Base-by-base conservation (phyloP, 2,329 filamentous ascomycete species). In the Ramularia endophylla region DNA sequence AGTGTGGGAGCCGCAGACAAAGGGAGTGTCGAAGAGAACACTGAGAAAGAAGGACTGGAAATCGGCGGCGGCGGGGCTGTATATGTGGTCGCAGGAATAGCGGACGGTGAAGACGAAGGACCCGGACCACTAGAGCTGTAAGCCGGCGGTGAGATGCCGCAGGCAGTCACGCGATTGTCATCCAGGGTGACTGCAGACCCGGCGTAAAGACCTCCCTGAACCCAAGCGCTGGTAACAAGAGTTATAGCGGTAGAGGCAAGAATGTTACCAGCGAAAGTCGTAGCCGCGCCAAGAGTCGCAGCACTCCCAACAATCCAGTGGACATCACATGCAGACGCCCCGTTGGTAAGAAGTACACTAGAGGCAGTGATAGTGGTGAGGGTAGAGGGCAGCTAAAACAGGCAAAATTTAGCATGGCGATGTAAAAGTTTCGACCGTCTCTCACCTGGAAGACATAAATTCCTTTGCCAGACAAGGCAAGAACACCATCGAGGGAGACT, bases 351-450 rank as follows among this genome's bases (percentile, higher is more conserved):
- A 12, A 30, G 9, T 11, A 44, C 41, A 8, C 15, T 27, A 3
- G 41, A 39, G 31, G 28, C 36, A 8, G 36, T 27, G 17, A 30
- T 36, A 30, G 41, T 44, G 13, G 41, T 44, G 29, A 44, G n/a
- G 17, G 40, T 42, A 16, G 29, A 35, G 11, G 22, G 22, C 22
- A 25, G 22, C 22, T 25, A 25, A 25, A 6, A 25, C 22, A 25
- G 22, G 22, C 22, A n/a, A n/a, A n/a, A n/a, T n/a, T n/a, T n/a
- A n/a, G n/a, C n/a, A 25, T 6, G 22, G 22, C 22, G 22, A 25
- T 11, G n/a, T n/a, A n/a, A n/a, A 25, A 25, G 22, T 11, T 25
- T 25, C 22, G 22, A 25, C 11, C 22, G 22, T n/a, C n/a, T 20
- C 41, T 30, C 20, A 44, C 19, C 16, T 40, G 41, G 36, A 44